These are phyloP conservation scores for Lecanoromycetidae sp. DNA, from an alignment of 2,329 filamentous ascomycete species.

Conservation along the genomic window DNA sequence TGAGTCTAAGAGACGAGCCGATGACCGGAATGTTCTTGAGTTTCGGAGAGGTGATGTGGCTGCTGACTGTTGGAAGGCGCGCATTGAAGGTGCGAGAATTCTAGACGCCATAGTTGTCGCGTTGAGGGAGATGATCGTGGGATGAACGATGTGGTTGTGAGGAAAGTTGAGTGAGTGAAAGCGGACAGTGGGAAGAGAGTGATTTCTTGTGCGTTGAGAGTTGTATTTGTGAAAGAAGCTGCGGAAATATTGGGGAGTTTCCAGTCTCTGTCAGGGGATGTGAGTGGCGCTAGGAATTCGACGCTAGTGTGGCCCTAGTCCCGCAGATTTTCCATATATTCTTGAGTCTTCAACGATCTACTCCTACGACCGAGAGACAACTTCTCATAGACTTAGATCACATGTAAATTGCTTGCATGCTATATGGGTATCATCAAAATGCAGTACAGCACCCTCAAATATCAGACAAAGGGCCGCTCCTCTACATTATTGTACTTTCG, in stretches of 20 bases:
- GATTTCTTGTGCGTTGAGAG: background rate
- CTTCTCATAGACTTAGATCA: too few relatives aligned
- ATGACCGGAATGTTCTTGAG: constrained; percentile 28
- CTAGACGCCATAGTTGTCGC: constrained; percentile 34
- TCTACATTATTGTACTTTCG: constrained; percentile 47
- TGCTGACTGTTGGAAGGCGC: constrained; percentile 22
- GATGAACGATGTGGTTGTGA: background rate
- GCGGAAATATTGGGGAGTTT: too few relatives aligned
- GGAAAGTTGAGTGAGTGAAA: background rate
- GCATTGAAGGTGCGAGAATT: constrained; percentile 30
- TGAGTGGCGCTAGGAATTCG: too few relatives aligned
- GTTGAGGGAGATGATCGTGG: background rate
- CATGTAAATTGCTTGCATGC: too few relatives aligned
- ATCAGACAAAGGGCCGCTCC: too few relatives aligned
- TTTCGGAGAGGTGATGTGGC: constrained; percentile 17
- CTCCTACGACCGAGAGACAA: too few relatives aligned
- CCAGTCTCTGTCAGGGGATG: too few relatives aligned
- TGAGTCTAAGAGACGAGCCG: constrained; percentile 26
- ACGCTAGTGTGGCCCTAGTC: too few relatives aligned
- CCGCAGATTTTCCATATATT: too few relatives aligned
- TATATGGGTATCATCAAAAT: too few relatives aligned
- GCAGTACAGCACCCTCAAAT: too few relatives aligned
- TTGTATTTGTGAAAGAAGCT: background rate
- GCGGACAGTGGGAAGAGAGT: background rate
- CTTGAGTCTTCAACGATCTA: too few relatives aligned